Percentiles rank a stretch among this genome's conserved stretches.
Evolutionary conservation across 208 protist species (phyloP).

Genomic region (Herpetomonas samuelpessoai): DNA sequence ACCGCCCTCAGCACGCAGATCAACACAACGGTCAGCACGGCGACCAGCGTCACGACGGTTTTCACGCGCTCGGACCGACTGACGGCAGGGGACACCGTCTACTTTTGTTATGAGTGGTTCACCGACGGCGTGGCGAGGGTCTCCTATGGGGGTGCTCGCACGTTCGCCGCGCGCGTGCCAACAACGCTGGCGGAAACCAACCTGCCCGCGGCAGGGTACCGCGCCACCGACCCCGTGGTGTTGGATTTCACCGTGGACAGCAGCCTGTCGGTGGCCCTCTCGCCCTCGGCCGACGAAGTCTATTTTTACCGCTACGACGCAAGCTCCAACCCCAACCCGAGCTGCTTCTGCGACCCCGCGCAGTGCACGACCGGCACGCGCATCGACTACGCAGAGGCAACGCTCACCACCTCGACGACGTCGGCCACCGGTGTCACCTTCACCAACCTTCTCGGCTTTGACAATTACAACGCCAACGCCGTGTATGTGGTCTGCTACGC

Average conservation of each 20-base stretch:
- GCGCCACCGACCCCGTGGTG: conserved; percentile 38
- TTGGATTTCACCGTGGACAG: conserved; percentile 45
- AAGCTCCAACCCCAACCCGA: conserved; percentile 30
- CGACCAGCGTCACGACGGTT: conserved; percentile 16
- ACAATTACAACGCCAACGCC: conserved; percentile 67
- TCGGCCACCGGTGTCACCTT: conserved; percentile 26
- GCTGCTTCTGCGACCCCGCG: conserved; percentile 77
- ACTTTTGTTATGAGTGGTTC: conserved; percentile 80
- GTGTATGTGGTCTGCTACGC: conserved; percentile 84
- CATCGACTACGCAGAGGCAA: conserved; percentile 29
- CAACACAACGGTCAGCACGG: conserved; percentile 15
- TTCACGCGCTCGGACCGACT: conserved; percentile 53
- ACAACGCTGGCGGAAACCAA: conserved; percentile 26
- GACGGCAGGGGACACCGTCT: conserved; percentile 28
- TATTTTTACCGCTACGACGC: conserved; percentile 77
- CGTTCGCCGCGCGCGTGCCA: conserved; percentile 37
- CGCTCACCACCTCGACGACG: conserved; percentile 16
- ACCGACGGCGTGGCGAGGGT: conserved; percentile 27
- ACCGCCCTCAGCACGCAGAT: conserved; percentile 39
- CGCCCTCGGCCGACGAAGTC: conserved; percentile 39
- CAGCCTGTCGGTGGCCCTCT: conserved; percentile 15
- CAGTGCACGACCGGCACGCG: conserved; percentile 37
- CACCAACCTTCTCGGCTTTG: conserved; percentile 56
- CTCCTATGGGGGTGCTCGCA: conserved; percentile 53
- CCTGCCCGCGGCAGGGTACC: conserved; percentile 24